A percentile compares a stretch with the other conserved stretches of the same genome.
Conservation (phyloP, 1,284 basidiomycete species). For the Earliella scabrosa region DNA sequence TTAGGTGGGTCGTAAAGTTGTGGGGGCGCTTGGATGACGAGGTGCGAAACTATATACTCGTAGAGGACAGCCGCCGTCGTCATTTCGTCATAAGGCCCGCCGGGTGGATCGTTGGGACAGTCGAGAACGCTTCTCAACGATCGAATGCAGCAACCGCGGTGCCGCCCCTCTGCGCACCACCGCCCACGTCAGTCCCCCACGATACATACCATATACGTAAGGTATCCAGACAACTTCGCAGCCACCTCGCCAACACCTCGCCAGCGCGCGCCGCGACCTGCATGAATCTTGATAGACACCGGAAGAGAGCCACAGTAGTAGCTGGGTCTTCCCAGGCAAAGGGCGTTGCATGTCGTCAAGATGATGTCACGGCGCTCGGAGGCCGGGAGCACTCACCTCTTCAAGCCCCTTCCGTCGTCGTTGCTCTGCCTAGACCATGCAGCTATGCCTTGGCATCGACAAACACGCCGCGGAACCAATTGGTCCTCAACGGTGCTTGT, state of each 20-base stretch:
- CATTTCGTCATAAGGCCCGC: conserved; percentile 12
- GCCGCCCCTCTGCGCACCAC: conserved; percentile 6
- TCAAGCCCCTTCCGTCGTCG: no score
- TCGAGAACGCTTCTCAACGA: background rate
- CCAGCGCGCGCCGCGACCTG: background rate
- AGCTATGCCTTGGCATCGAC: no score
- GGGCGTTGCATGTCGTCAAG: background rate
- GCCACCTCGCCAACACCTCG: background rate
- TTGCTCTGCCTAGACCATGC: no score
- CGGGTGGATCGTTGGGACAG: background rate
- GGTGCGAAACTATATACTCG: conserved; percentile 1
- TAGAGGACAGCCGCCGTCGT: background rate
- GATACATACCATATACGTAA: background rate
- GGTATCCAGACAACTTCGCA: background rate
- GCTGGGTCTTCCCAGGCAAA: background rate
- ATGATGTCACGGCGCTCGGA: conserved; percentile 10
- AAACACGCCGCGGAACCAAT: no score
- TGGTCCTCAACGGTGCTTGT: no score
- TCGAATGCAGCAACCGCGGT: background rate
- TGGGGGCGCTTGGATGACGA: background rate
- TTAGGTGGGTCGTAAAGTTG: conserved; percentile 15
- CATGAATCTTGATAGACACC: background rate
- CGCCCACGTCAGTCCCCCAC: conserved; percentile 14
- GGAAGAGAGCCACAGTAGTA: background rate
- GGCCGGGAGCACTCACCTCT: no score